phyloP scores from a whole-genome alignment of 768 basidiomycete species.

The Sarcodon aspratus region DNA sequence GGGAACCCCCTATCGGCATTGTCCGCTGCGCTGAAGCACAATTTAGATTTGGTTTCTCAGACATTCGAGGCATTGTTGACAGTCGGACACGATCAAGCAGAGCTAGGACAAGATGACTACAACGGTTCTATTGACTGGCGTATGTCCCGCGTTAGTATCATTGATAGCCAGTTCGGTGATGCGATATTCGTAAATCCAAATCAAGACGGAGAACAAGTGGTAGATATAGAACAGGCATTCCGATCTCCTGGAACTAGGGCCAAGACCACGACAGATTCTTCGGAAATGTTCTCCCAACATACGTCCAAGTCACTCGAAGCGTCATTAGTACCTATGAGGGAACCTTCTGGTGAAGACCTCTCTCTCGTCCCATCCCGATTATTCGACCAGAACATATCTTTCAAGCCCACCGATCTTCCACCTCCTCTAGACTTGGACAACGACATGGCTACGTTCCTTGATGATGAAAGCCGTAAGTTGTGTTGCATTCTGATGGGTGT shows the following conservation, averaged over 20 bases:
- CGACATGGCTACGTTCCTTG: slow-evolving; percentile 5
- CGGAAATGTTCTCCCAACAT: slow-evolving; percentile 12
- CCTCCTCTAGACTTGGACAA: slow-evolving; percentile 3
- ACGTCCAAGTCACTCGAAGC: slow-evolving; percentile 16
- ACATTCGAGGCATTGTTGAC: slow-evolving; percentile 51
- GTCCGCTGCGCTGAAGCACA: slow-evolving; percentile 39
- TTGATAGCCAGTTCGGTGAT: slow-evolving; percentile 31
- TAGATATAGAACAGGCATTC: slow-evolving; percentile 17
- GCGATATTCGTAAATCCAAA: slow-evolving; percentile 27
- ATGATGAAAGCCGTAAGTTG: slow-evolving; percentile 8
- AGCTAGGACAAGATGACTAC: slow-evolving; percentile 59
- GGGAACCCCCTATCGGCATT: slow-evolving; percentile 37
- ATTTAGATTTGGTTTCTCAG: slow-evolving; percentile 43
- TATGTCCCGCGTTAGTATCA: slow-evolving; percentile 56
- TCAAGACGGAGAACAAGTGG: slow-evolving; percentile 17
- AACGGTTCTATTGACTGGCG: slow-evolving; percentile 70
- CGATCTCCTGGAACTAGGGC: slow-evolving; percentile 6
- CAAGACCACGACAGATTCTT: slow-evolving; percentile 3
- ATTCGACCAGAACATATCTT: no score
- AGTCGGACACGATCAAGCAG: slow-evolving; percentile 62
- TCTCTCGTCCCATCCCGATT: no score
- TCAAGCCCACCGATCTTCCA: no score
- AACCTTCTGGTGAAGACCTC: slow-evolving; percentile 2
- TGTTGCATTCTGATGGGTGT: neutral
- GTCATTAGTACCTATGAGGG: slow-evolving; percentile 11